Base-by-base conservation (phyloP, 768 basidiomycete genomes). In the Naganishia kalamii region DNA sequence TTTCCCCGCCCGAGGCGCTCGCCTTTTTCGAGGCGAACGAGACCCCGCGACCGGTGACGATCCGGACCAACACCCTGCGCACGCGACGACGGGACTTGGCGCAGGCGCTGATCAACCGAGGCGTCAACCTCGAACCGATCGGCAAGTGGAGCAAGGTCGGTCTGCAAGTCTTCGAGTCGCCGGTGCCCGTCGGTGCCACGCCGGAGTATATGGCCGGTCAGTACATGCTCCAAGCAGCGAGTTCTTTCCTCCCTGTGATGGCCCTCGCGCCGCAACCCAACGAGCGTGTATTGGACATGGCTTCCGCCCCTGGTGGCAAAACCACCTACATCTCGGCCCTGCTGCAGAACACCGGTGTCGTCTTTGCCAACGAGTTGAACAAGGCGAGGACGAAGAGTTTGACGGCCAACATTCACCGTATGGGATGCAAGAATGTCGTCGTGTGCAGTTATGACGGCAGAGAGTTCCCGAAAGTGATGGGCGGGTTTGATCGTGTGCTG, bases 81-180 rank as follows among this genome's bases (percentile, higher is more conserved):
- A 92, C 92, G 0, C 85, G 96, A 68, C 83, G 96, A 70, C 85
- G 94, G 51, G 96, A 98, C 77, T 85, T 99, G 65, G 94, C 91
- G 1, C 94, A 98, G 79, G 84, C 87, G 0, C 82, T 99, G 37
- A 87, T 98, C 71, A 96, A 96, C 77, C 85, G 96, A 51, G 96
- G 96, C 35, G 96, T 98, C 67, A 96, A 90, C 74, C 84, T 99
- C 62, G 94, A 98, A 76, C 93, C 96, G 23, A 93, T 99, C 70
- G 96, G 94, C 32, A 98, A 98, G 80, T 98, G 96, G 96, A 90
- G 90, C 30, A 98, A 97, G 74, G 93, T 97, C 68, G 96, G 96
- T 17, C 83, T 99, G n/a, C 96, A 98, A 78, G 88, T 99, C 3
- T 98, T 98, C 76, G 94, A 97, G 80, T 90, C 89, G 69, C 87